phyloP scores from a whole-genome alignment of 768 basidiomycete genomes.

The Phanerodontia chrysosporium region DNA sequence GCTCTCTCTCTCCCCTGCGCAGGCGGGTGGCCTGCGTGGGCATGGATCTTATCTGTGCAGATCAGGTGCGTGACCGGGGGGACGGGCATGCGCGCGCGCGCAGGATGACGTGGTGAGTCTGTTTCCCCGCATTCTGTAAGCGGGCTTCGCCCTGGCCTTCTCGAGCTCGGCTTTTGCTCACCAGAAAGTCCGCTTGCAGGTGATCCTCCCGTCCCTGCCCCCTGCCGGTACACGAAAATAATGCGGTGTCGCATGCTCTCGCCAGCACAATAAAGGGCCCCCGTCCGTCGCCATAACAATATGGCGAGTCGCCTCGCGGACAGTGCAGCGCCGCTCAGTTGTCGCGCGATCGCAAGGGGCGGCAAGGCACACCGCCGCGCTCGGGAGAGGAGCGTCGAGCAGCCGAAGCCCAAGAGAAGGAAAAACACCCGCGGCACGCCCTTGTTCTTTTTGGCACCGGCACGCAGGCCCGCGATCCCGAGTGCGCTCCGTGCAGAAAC shows the following conservation, averaged over 20 bases:
- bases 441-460: too few species aligned
- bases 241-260: background rate
- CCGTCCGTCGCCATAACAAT: background rate
- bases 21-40: too few species aligned
- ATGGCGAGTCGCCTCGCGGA: too few species aligned
- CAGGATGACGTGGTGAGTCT: conserved; percentile 15
- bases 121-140: conserved; percentile 15
- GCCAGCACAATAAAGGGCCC: background rate
- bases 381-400: background rate
- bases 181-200: conserved; percentile 1
- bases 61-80: background rate
- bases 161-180: background rate
- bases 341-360: background rate
- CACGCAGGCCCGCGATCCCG: too few species aligned
- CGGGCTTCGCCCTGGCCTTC: conserved; percentile 5
- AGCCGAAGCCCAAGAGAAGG: background rate
- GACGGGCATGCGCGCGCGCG: too few species aligned
- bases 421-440: too few species aligned
- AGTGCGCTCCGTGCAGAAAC: background rate
- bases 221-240: background rate
- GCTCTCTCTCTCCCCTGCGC: too few species aligned
- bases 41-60: conserved; percentile 14
- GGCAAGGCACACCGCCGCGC: background rate
- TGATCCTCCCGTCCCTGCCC: background rate
- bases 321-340: background rate